These are phyloP conservation scores for Backusella tuberculispora DNA, from an alignment of 192 early-diverging fungal genomes.

Conservation along the genomic window DNA sequence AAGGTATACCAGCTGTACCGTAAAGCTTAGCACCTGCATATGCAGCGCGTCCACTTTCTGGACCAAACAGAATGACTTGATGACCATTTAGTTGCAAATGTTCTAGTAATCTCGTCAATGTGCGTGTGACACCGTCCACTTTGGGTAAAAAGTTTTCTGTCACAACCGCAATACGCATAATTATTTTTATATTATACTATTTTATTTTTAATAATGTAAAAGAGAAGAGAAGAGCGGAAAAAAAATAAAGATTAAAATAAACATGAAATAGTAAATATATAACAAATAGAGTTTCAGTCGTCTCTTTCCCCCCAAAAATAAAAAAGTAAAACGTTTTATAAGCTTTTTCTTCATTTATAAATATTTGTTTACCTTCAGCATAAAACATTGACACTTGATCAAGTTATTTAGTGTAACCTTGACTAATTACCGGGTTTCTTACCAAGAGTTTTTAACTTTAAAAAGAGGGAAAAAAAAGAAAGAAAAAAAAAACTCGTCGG, in stretches of 20 bases:
- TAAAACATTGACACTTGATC: neutral
- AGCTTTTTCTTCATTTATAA: too few relatives aligned
- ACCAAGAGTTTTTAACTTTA: neutral
- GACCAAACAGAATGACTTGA: conserved; percentile 37
- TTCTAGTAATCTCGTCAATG: conserved; percentile 37
- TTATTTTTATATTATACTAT: too few relatives aligned
- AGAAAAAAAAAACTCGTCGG: neutral
- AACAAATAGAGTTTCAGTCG: neutral
- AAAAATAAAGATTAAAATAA: neutral
- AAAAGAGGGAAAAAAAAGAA: neutral
- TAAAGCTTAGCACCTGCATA: conserved; percentile 40
- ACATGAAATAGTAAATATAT: neutral
- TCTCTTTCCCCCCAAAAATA: neutral
- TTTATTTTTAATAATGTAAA: neutral
- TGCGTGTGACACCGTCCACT: conserved; percentile 47
- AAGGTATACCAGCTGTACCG: conserved; percentile 41
- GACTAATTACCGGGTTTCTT: neutral
- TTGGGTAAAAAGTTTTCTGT: conserved; percentile 44
- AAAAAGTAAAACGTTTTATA: neutral
- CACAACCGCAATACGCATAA: conserved; percentile 39
- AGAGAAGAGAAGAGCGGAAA: neutral
- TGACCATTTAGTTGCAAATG: conserved; percentile 35
- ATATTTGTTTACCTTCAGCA: neutral
- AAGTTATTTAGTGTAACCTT: neutral
- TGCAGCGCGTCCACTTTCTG: conserved; percentile 30